Evolutionary conservation across 768 basidiomycete species (phyloP), one percentile per base, ranked within the genome.

Genomic region (Podaxis rugospora): DNA sequence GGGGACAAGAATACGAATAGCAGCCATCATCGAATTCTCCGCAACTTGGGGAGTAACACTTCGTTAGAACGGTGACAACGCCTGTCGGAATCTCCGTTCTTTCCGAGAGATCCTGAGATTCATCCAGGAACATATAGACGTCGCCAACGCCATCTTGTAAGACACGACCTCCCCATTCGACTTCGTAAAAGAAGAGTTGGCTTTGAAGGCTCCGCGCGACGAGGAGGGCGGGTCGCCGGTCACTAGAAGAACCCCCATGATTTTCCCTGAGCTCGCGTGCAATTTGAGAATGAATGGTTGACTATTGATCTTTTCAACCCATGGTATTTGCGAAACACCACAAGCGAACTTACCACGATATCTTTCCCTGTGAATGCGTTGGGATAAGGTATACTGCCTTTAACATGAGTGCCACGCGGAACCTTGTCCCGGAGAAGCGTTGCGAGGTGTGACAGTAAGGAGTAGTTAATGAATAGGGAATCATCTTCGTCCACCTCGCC

Each of bases 131-230:
- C 83, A 91, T 92, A 72, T 91, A 98, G 2, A 97, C 95, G 66
- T 96, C 93, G 68, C 96, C 95, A 1, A 96, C 91, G 1, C 91
- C 89, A 66, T 96, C 95, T 62, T 90, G 86, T 55, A 98, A 75
- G 2, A 88, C 80, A 18, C 88, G 84, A 50, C 87, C 86, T 25
- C 92, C 93, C 93, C 95, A 96, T 70, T 98, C 95, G 2, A 98
- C 95, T 69, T 99, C 97, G 70, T 95, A 92, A 74, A 98, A 95
- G 79, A 94, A 98, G 6, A 98, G 81, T 72, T 93, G 91, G 60
- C 84, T 87, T 68, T 98, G 95, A 27, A 98, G 78, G 62, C 92
- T 92, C 25, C 94, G 86, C 0, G 94, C 95, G 18, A 97, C 88
- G 65, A 89, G 85, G 10, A 97, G 77, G 14, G 95, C 93, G 10